phyloP scores from a whole-genome alignment of 2,329 filamentous ascomycete species.

The Cladophialophora yegresii region DNA sequence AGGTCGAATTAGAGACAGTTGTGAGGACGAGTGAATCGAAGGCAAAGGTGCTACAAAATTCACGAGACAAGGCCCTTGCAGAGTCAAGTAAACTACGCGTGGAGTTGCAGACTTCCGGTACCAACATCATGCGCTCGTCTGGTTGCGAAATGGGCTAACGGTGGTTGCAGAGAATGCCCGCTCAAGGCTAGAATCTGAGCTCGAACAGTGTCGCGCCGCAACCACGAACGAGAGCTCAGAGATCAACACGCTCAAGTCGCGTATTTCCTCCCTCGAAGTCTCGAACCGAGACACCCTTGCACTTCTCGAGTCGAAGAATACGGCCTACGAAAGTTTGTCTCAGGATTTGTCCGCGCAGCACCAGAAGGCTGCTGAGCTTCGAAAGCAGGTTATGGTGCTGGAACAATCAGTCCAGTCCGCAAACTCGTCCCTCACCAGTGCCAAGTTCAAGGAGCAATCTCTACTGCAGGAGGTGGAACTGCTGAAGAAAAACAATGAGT shows the following conservation, averaged over 20 bases:
- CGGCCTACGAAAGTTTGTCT: slow-evolving; percentile 79
- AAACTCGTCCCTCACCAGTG: slow-evolving; percentile 74
- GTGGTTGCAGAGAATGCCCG: slow-evolving; percentile 67
- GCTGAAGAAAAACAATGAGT: slow-evolving; percentile 86
- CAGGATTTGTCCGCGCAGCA: slow-evolving; percentile 87
- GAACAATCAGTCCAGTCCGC: slow-evolving; percentile 83
- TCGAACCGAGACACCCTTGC: slow-evolving; percentile 89
- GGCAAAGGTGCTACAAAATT: slow-evolving; percentile 76
- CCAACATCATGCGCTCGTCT: slow-evolving; percentile 9
- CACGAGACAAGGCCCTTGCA: slow-evolving; percentile 78
- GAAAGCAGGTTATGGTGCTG: slow-evolving; percentile 75
- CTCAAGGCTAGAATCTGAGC: slow-evolving; percentile 75
- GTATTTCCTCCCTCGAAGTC: slow-evolving; percentile 82
- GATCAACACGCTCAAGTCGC: slow-evolving; percentile 73
- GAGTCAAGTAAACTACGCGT: slow-evolving; percentile 79
- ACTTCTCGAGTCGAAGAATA: slow-evolving; percentile 85
- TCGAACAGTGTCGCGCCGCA: slow-evolving; percentile 74
- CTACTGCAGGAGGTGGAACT: slow-evolving; percentile 88
- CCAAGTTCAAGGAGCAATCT: slow-evolving; percentile 87
- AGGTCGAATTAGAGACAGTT: slow-evolving; percentile 91
- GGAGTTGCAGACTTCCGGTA: slow-evolving; percentile 82
- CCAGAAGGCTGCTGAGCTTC: slow-evolving; percentile 79
- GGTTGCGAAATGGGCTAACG: slow-evolving; percentile 25
- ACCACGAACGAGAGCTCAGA: slow-evolving; percentile 67
- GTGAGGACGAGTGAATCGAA: slow-evolving; percentile 81